Evolutionary conservation across 1,139 yeast genomes (phyloP).

Genomic region (Blastobotrys ciferrii): DNA sequence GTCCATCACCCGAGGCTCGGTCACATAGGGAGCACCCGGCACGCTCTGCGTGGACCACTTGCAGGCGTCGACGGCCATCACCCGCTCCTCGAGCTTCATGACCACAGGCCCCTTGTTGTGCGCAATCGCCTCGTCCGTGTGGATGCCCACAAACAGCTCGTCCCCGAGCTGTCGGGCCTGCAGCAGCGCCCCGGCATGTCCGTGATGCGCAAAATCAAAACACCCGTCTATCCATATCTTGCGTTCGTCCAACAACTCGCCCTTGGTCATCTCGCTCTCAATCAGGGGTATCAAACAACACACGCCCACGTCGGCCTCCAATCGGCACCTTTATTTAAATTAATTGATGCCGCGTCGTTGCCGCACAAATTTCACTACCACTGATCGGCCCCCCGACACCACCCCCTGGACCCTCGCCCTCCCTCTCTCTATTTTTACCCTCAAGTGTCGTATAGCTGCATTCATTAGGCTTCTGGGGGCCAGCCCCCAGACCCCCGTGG

Average conservation of each 20-base stretch:
- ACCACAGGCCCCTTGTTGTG: slow-evolving; percentile 91
- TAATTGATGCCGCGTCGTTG: background rate
- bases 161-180: slow-evolving; percentile 83
- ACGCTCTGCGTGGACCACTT: slow-evolving; percentile 81
- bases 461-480: no score
- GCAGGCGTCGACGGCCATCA: slow-evolving; percentile 81
- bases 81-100: slow-evolving; percentile 77
- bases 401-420: no score
- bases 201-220: slow-evolving; percentile 96
- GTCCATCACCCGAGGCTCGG: slow-evolving; percentile 80
- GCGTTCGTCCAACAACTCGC: slow-evolving; percentile 12
- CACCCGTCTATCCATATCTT: slow-evolving; percentile 89
- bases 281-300: background rate
- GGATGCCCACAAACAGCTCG: slow-evolving; percentile 82
- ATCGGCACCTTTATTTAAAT: background rate
- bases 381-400: no score
- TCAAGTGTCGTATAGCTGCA: no score
- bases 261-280: background rate
- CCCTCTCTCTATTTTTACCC: no score
- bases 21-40: slow-evolving; percentile 89
- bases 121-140: slow-evolving; percentile 81
- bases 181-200: slow-evolving; percentile 93
- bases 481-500: no score
- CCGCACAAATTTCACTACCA: no score
- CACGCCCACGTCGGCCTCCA: background rate